Base-by-base conservation (phyloP, 345 rosid species). In the Eucalyptus leucophloia region DNA sequence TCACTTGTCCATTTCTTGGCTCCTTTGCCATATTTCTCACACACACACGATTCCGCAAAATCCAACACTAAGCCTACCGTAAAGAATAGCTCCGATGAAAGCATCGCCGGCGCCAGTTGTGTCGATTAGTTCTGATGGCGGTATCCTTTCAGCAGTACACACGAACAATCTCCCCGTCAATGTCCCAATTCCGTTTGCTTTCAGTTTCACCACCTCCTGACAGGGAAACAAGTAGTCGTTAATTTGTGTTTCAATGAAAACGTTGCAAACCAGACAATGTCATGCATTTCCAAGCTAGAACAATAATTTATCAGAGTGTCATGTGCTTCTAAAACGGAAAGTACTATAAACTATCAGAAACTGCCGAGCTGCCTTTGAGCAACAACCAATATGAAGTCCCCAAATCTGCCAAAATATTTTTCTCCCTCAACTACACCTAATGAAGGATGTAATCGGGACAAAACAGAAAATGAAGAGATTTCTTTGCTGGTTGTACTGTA, bases 61-160 rank as follows among this genome's bases (percentile, higher is more conserved):
- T 53, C 56, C 56, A 53, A 53, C 56, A 53, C 44, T 34, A 77
- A 37, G 16, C 83, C 51, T 93, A 96, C 99, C 97, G 88, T 95
- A 98, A 53, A 96, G 93, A 87, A 95, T 87, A 88, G 98, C 97
- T 91, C 98, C 97, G n/a, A 94, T 93, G 87, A 97, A 98, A 24
- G 99, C 99, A 93, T 98, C 96, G 40, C 99, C 97, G 1, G 98
- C 98, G 34, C 99, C 97, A 9, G 98, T 97, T 87, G 98, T 96
- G 89, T 95, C 97, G 51, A 95, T 69, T 87, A 96, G 96, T 88
- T 98, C 97, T 9, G 94, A 91, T 50, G 95, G 93, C 30, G 95
- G 97, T 90, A 95, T 93, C 92, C 92, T 96, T 93, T 95, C 98
- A 32, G 97, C 96, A 60, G 96, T 97, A 82, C 97, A 97, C 51